phyloP scores from a whole-genome alignment of 495 filamentous ascomycete species.

The Penicillium macrosclerotiorum region DNA sequence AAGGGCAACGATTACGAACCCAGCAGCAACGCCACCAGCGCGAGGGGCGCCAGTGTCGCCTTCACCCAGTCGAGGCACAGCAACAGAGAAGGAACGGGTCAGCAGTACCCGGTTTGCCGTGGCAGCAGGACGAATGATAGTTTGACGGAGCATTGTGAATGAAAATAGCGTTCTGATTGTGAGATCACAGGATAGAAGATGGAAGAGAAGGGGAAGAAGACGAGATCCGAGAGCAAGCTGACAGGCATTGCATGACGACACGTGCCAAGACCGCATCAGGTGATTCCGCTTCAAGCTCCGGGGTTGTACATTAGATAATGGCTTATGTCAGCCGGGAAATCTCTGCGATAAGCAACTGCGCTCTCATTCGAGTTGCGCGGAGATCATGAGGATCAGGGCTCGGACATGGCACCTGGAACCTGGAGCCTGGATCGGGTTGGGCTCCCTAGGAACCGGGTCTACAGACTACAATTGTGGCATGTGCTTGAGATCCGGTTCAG shows the following conservation, averaged over 20 bases:
- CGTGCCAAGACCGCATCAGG: slow-evolving; percentile 19
- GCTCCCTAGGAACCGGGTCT: too few species aligned
- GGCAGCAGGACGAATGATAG: slow-evolving; percentile 55
- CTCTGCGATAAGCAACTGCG: slow-evolving; percentile 29
- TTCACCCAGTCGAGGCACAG: slow-evolving; percentile 58
- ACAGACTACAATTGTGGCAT: too few species aligned
- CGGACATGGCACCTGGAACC: too few species aligned
- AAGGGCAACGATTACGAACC: slow-evolving; percentile 26
- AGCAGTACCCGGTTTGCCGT: slow-evolving; percentile 48
- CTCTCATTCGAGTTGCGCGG: slow-evolving; percentile 26
- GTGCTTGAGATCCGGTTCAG: too few species aligned
- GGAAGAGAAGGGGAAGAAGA: neutral
- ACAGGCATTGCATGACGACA: slow-evolving; percentile 23
- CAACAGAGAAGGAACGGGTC: slow-evolving; percentile 61
- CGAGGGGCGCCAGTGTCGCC: slow-evolving; percentile 69
- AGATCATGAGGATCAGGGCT: slow-evolving; percentile 18
- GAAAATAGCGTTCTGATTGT: slow-evolving; percentile 10
- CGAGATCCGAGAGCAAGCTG: neutral
- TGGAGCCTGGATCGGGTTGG: too few species aligned
- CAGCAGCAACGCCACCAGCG: slow-evolving; percentile 32
- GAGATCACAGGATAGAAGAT: slow-evolving; percentile 4
- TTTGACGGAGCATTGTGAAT: slow-evolving; percentile 64
- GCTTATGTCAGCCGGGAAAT: slow-evolving; percentile 24
- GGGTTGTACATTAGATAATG: slow-evolving; percentile 11
- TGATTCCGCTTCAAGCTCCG: slow-evolving; percentile 14